Base-by-base conservation (phyloP, 208 protist genomes). In the Crithidia sp. region DNA sequence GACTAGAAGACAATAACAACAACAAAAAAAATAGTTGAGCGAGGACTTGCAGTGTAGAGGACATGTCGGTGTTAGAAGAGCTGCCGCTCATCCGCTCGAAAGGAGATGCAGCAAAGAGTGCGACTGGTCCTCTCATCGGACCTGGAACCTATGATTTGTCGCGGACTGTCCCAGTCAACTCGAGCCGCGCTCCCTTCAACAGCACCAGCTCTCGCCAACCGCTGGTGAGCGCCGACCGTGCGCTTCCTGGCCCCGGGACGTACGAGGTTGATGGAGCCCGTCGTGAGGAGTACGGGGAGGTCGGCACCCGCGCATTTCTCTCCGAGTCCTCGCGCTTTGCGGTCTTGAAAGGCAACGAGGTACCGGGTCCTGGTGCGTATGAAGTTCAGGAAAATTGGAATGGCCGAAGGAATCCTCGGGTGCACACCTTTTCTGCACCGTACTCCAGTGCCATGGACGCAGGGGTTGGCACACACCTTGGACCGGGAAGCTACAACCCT, bases 21-120 rank as follows among this genome's bases (percentile, higher is more conserved):
- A 9, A 60, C 7, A 43, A 50, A 28, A 60, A 41, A 60, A 60
- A 60, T 57, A 55, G 39, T 41, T 67, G 41, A 44, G 44, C 14
- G 53, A 36, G 28, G 28, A 28, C 28, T 28, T 28, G 28, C 28
- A 28, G 28, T 28, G 28, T 28, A 28, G 28, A 28, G 28, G 28
- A 28, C 28, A 74, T 73, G n/a, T 68, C 59, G 40, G 60, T 91
- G 10, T 55, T 89, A 44, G 88, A 94, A 60, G 86, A 94, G 49
- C 82, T 96, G 14, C 89, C 92, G 12, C 77, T 94, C 56, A 84
- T 93, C 57, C 83, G 92, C 10, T 78, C 86, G 5, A 96, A 96
- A 69, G 67, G 78, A 5, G 78, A 66, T 43, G 80, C 81, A 4
- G 41, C 86, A 40, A 68, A 77, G 44, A 45, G 57, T 5, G 75